Evolutionary conservation across 2,329 filamentous ascomycete species (phyloP), one percentile per base, ranked within the genome.

Genomic region (Penicillium concentricum): DNA sequence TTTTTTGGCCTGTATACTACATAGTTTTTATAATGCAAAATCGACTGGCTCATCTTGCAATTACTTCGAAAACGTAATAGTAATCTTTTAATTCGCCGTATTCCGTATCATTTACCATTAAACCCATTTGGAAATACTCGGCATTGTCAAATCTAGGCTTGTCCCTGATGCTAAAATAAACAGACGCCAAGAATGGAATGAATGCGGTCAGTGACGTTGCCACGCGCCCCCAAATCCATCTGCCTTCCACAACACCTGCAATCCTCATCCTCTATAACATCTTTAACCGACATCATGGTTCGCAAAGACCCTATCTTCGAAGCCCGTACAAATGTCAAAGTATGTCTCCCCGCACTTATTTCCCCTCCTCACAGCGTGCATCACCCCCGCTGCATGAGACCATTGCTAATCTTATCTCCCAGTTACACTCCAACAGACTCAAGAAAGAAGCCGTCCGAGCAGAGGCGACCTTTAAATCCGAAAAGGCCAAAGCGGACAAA

Each of bases 401-500:
- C 10, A 26, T 18, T 16, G 28, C 41, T 52, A 44, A 54, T 38
- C 46, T 15, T 42, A 10, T 44, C 49, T 43, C 49, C 43, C 59
- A 79, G 77, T 70, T 79, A 56, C 78, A 79, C 56, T 78, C 75
- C 42, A 79, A 79, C 65, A 75, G 77, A 28, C 72, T 79, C 32
- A 79, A 78, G 56, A 77, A 79, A 64, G 77, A 80, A 67, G 76
- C 78, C 43, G 67, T 70, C 51, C 76, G 77, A 51, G 78, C 78
- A 20, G 76, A 79, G 64, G 64, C 75, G 24, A 78, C 77, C 48
- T 77, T 72, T 60, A 77, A 78, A 60, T 69, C 76, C n/a, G 77
- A 80, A 67, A 77, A 78, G 58, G 72, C 74, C 43, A 79, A 79
- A 68, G 74, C 78, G 49, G 77, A 78, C 63, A 77, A 75, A 57